Evolutionary conservation across 305 asterid species (phyloP), one percentile per base, ranked within the genome.

Genomic region (Lippia alba): DNA sequence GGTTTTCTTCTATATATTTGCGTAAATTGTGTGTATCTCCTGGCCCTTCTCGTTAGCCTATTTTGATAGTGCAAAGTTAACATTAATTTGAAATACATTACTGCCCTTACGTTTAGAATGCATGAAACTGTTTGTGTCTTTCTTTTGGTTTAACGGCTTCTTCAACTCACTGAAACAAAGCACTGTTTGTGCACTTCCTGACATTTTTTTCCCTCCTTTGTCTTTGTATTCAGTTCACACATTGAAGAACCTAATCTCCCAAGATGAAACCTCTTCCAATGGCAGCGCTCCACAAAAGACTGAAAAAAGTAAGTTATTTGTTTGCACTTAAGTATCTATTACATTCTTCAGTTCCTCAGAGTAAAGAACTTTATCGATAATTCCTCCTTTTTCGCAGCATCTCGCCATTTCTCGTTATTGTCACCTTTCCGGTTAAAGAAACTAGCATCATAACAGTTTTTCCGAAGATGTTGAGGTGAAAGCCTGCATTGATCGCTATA

Each of bases 361-460:
- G n/a, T 44, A 56, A 16, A 62, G 24, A n/a, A 63, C 49, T 33
- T 46, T 41, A 48, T 20, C 40, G 19, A 10, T 33, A 33, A 71
- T 56, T 49, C 32, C 49, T 24, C 10, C 66, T 77, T 51, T 69
- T 45, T 48, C 64, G 71, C 92, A 94, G 97, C 89, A 45, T 81
- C 90, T 79, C 90, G 91, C 63, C 92, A 81, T 74, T 90, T 94
- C 87, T 94, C 99, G 70, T 79, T 94, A 71, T 77, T 91, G 67
- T 83, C 94, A 0, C 86, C 96, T n/a, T 94, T 94, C 44, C 85
- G 96, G 74, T 70, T 84, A 84, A 94, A 89, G 90, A 88, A 87
- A 73, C 81, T 70, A 83, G 84, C 87, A 24, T 56, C 86, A 32
- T 86, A 80, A 79, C 63, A 36, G 46, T 73, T 44, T 51, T 51